Percentiles rank a stretch among this genome's conserved stretches.
Evolutionary conservation across 345 rosid genomes (phyloP).

Genomic region (Citrus inodora): DNA sequence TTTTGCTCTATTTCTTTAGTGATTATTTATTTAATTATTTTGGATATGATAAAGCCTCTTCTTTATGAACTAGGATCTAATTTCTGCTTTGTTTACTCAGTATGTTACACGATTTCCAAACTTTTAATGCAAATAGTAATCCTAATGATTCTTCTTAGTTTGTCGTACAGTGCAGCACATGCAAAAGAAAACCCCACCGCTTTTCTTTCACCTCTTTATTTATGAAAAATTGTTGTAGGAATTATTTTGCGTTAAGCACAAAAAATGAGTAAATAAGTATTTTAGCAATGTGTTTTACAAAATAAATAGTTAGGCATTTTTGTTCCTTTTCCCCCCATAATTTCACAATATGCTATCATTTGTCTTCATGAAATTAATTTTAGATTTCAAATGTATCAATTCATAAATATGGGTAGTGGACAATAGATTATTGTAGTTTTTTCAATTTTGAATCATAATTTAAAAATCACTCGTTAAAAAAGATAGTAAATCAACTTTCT

Average conservation of each 20-base stretch:
- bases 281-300: neutral
- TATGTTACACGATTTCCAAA: slow-evolving; percentile 14
- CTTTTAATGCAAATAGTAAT: slow-evolving; percentile 14
- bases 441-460: no score
- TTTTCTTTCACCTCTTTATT: neutral
- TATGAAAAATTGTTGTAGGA: no score
- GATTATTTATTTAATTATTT: neutral
- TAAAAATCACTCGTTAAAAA: no score
- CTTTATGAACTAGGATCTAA: slow-evolving; percentile 16
- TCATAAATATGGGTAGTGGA: no score
- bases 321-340: neutral
- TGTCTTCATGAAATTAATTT: no score
- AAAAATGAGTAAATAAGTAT: neutral
- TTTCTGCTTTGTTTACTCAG: neutral
- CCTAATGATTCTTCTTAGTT: slow-evolving; percentile 7
- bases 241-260: neutral
- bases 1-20: slow-evolving; percentile 24
- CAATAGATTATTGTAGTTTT: no score
- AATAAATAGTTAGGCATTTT: neutral
- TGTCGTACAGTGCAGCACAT: neutral
- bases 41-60: neutral
- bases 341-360: neutral
- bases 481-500: no score
- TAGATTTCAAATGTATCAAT: no score
- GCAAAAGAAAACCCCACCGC: neutral